Percentiles rank a stretch among this genome's conserved stretches.
Conservation (phyloP, 495 filamentous ascomycete genomes). For the Aspergillus avenaceus region DNA sequence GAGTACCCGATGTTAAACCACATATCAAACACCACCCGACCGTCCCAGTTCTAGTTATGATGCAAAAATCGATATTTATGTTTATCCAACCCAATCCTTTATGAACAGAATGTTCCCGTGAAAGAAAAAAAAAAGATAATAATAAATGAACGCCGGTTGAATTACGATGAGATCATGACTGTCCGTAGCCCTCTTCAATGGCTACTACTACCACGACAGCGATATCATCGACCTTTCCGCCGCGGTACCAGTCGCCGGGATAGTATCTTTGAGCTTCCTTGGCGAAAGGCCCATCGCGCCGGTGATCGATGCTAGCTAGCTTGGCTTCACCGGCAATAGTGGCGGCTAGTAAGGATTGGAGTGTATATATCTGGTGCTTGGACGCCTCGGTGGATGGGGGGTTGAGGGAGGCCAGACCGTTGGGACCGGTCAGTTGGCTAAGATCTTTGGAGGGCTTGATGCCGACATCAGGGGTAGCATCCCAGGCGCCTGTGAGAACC, state of each 20-base stretch:
- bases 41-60: too few relatives aligned
- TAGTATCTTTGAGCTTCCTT: slow-evolving; percentile 86
- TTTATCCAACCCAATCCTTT: too few relatives aligned
- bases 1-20: too few relatives aligned
- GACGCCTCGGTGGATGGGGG: slow-evolving; percentile 6
- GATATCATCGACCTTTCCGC: slow-evolving; percentile 91
- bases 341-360: slow-evolving; percentile 75
- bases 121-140: too few relatives aligned
- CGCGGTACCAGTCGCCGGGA: slow-evolving; percentile 75
- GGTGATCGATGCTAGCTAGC: slow-evolving; percentile 69
- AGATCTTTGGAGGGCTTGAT: slow-evolving; percentile 56
- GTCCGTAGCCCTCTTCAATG: slow-evolving; percentile 34
- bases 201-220: slow-evolving; percentile 73
- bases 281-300: slow-evolving; percentile 86
- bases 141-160: too few relatives aligned
- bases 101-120: too few relatives aligned
- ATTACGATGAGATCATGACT: too few relatives aligned
- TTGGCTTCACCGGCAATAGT: slow-evolving; percentile 79
- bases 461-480: slow-evolving; percentile 44
- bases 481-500: slow-evolving; percentile 70
- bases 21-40: too few relatives aligned
- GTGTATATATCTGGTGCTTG: slow-evolving; percentile 28
- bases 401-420: slow-evolving; percentile 28
- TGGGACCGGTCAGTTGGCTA: slow-evolving; percentile 44
- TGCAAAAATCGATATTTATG: too few relatives aligned